Evolutionary conservation across 306 rosid genomes (phyloP).

Genomic region (Heteromeles arbutifolia): DNA sequence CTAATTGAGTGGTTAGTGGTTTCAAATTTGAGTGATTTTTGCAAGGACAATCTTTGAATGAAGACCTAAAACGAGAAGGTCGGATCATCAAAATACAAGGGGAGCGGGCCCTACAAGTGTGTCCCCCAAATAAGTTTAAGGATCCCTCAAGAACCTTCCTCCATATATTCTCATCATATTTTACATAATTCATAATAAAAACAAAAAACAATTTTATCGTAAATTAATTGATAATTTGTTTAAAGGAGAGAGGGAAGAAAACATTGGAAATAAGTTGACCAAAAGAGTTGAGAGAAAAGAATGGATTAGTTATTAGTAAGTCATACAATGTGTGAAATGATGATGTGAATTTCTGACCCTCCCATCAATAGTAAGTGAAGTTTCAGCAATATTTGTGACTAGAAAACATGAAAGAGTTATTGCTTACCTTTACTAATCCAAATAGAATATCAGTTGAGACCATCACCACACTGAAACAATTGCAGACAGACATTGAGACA

Average conservation of each 20-base stretch:
- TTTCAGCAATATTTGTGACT: no score
- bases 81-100: no score
- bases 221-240: background rate
- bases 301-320: background rate
- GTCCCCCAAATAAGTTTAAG: no score
- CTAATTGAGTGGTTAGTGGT: no score
- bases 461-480: conserved; percentile 78
- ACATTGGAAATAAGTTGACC: background rate
- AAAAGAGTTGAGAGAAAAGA: background rate
- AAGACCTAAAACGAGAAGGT: no score
- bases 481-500: conserved; percentile 21
- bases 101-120: no score
- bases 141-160: no score
- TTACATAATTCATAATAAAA: background rate
- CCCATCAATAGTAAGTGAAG: no score
- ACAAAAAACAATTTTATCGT: background rate
- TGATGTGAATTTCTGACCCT: background rate
- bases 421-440: conserved; percentile 83
- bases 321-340: background rate
- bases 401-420: conserved; percentile 4
- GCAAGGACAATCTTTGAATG: no score
- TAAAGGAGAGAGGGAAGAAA: background rate
- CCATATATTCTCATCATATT: background rate
- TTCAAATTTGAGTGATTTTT: no score
- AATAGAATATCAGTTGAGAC: conserved; percentile 94